A percentile compares a stretch with the other conserved stretches of the same genome.
These are phyloP conservation scores for Colletotrichum eleusines DNA, from an alignment of 2,329 filamentous ascomycete species.

Conservation along the genomic window DNA sequence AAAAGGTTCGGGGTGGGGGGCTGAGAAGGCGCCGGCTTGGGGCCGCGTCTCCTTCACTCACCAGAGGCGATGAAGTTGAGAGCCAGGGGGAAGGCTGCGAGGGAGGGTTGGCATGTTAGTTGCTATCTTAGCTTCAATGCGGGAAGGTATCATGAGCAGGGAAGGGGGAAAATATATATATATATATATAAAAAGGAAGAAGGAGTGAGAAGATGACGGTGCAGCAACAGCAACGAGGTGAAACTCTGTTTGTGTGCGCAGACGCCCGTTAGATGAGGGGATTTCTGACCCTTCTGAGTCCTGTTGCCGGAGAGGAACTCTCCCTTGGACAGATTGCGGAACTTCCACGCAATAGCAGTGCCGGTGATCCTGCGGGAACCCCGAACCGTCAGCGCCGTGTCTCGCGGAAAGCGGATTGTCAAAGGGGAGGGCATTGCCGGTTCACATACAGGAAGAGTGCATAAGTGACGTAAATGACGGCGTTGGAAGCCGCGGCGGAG, in stretches of 20 bases:
- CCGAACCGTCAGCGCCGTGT: not conserved
- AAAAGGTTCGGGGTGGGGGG: constrained; percentile 8
- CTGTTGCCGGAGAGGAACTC: constrained; percentile 82
- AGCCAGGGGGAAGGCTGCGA: constrained; percentile 79
- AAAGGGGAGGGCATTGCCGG: not conserved
- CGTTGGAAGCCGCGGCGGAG: constrained; percentile 82
- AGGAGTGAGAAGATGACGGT: not conserved
- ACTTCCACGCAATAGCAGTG: constrained; percentile 67
- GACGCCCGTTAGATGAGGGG: constrained; percentile 1
- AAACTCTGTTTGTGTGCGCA: not conserved
- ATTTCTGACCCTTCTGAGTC: constrained; percentile 82
- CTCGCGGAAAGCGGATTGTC: not conserved
- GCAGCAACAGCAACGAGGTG: not conserved
- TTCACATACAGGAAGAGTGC: constrained; percentile 79
- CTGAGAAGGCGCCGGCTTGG: constrained; percentile 31
- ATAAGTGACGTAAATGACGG: constrained; percentile 85
- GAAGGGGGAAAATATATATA: too few relatives aligned
- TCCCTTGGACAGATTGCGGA: constrained; percentile 73
- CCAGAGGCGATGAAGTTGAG: constrained; percentile 92
- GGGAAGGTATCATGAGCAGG: not conserved
- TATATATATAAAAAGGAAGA: too few relatives aligned
- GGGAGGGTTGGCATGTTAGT: constrained; percentile 46
- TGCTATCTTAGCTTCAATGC: not conserved
- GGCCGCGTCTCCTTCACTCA: constrained; percentile 71
- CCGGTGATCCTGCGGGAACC: constrained; percentile 69